Evolutionary conservation across 495 filamentous ascomycete species (phyloP).

Genomic region (Aspergillus steynii): DNA sequence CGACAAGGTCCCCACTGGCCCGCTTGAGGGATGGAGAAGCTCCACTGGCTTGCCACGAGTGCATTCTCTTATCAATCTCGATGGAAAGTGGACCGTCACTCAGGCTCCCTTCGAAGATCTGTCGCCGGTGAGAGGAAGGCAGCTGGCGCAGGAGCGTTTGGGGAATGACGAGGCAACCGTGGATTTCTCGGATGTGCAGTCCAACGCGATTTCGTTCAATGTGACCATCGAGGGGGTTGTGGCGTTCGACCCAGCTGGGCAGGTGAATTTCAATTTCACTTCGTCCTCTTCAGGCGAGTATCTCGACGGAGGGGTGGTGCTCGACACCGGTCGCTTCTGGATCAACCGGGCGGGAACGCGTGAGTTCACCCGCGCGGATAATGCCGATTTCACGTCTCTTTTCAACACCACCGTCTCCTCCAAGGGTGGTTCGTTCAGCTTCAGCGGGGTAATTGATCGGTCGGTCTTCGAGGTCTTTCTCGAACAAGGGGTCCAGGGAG

Average conservation of each 20-base stretch:
- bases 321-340: constrained; percentile 47
- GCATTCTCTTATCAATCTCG: constrained; percentile 43
- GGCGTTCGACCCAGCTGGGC: constrained; percentile 34
- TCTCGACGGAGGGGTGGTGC: constrained; percentile 45
- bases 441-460: constrained; percentile 49
- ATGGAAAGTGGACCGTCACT: constrained; percentile 37
- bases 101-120: constrained; percentile 31
- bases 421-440: constrained; percentile 29
- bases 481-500: constrained; percentile 40
- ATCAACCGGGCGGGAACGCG: constrained; percentile 42
- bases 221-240: constrained; percentile 41
- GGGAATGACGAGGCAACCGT: constrained; percentile 28
- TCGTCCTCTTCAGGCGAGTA: constrained; percentile 47
- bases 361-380: constrained; percentile 40
- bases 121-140: constrained; percentile 26
- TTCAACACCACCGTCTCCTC: constrained; percentile 35
- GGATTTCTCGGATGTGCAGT: constrained; percentile 37
- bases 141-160: constrained; percentile 28
- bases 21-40: constrained; percentile 46
- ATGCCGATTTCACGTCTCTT: constrained; percentile 52
- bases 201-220: constrained; percentile 48
- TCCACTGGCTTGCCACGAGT: constrained; percentile 44
- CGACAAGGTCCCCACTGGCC: constrained; percentile 49
- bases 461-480: constrained; percentile 54
- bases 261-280: constrained; percentile 51